Base-by-base conservation (phyloP, 129 eudicot genomes). In the Arctium minus region DNA sequence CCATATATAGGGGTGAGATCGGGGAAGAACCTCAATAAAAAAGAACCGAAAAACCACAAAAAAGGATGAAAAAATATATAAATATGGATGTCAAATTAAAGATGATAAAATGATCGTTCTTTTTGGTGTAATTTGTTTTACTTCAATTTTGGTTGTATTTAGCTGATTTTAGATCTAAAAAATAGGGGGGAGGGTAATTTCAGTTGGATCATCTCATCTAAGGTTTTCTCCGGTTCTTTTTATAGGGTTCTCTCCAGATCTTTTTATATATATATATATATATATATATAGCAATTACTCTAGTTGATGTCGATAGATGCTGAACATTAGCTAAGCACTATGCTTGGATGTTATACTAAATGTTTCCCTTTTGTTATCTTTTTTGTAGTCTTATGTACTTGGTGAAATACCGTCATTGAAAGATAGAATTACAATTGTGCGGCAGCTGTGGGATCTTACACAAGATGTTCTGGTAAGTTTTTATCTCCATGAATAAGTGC, bases 371-470 rank as follows among this genome's bases (percentile, higher is more conserved):
- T 75, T 67, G 76, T 70, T 27, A 60, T 65, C 70, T 76, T 17
- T 80, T 65, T 50, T 80, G 81, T 86, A 96, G 99, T 96, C 99
- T 27, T 96, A 93, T 85, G 99, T 93, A 78, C 97, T 96, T 80
- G 99, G 99, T 70, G 99, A 96, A 87, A 96, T 96, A 76, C 97
- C 98, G 13, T 93, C 96, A 40, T 74, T 90, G 75, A 86, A 90
- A 79, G 99, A 93, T 86, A 90, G 98, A 84, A 89, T 93, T 18
- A 90, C 99, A 78, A 81, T 90, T 1, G 97, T 92, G 77, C 98
- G 98, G 75, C 99, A 96, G 85, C 96, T 96, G 70, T 96, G 99
- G 99, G 94, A 92, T 70, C 96, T 90, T 71, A 90, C 98, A 4
- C 73, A 68, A 60, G 99, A 93, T 86, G 86, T 92, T 82, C 83